phyloP scores from a whole-genome alignment of 192 early-diverging fungal genomes.

The Coemansia sp. region DNA sequence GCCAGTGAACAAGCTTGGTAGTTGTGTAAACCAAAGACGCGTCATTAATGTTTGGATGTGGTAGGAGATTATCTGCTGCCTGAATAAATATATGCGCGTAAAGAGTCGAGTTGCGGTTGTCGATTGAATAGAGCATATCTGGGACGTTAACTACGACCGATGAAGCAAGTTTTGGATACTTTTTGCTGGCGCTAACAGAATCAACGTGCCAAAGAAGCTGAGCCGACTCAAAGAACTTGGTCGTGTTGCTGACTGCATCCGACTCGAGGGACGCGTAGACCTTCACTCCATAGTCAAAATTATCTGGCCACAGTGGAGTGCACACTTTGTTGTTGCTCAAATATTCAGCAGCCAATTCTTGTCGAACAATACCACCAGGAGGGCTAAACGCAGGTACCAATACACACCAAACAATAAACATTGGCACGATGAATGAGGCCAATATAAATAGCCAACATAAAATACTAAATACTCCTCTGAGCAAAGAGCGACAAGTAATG shows the following conservation, averaged over 20 bases:
- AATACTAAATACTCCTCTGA: no score
- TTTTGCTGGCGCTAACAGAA: background rate
- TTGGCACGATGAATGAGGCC: no score
- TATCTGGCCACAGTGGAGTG: background rate
- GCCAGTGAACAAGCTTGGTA: conserved; percentile 5
- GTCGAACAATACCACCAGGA: no score
- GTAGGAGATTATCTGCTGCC: conserved; percentile 2
- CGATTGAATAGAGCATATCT: background rate
- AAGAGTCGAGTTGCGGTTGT: background rate
- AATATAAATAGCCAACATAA: no score
- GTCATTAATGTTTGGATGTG: conserved; percentile 8
- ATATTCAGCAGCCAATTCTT: no score
- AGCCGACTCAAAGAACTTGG: conserved; percentile 9
- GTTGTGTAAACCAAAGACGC: conserved; percentile 2
- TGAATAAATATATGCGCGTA: conserved; percentile 14
- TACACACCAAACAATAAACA: no score
- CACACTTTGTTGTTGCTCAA: background rate
- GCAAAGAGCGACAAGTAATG: no score
- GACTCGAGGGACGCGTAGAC: conserved; percentile 7
- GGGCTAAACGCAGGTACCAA: no score
- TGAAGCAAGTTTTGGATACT: background rate
- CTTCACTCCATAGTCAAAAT: conserved; percentile 11
- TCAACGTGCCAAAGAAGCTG: conserved; percentile 17
- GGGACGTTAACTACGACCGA: background rate
- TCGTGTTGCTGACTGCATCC: background rate